These are phyloP conservation scores for Amanita pseudoporphyria DNA, from an alignment of 768 basidiomycete species.

Conservation along the genomic window DNA sequence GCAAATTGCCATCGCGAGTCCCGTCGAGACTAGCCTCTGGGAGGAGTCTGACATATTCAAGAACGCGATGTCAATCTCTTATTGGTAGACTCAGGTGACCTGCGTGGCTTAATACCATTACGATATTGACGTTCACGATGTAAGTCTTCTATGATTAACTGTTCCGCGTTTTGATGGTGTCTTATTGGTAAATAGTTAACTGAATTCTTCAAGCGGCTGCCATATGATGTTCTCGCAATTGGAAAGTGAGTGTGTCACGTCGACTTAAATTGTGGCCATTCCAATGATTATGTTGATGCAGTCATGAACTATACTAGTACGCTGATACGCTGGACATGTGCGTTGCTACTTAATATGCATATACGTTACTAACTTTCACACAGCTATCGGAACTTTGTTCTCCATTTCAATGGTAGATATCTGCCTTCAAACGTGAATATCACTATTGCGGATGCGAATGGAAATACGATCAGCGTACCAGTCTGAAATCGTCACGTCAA, in stretches of 20 bases:
- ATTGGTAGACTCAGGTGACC: constrained; percentile 73
- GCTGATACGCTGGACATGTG: constrained; percentile 59
- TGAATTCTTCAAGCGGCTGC: constrained; percentile 59
- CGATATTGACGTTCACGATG: constrained; percentile 71
- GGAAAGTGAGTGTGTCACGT: constrained; percentile 52
- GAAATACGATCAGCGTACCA: constrained; percentile 24
- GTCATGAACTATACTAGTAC: constrained; percentile 79
- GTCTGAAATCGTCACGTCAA: constrained; percentile 51
- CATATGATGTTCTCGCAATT: constrained; percentile 77
- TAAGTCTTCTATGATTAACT: constrained; percentile 16
- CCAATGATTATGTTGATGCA: constrained; percentile 15
- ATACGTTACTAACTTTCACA: not conserved
- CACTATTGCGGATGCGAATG: constrained; percentile 41
- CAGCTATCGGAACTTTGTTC: constrained; percentile 59
- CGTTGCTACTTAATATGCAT: constrained; percentile 8
- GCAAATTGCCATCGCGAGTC: constrained; percentile 45
- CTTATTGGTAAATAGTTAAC: no score
- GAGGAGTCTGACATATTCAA: no score
- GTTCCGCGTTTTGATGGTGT: not conserved
- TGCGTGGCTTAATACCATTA: no score
- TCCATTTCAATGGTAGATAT: constrained; percentile 60
- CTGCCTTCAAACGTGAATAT: constrained; percentile 84
- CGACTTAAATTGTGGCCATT: not conserved
- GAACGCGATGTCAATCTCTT: constrained; percentile 74
- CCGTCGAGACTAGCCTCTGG: no score